These are phyloP conservation scores for Rhodotorula sphaerocarpa DNA, from an alignment of 768 basidiomycete genomes.

Conservation along the genomic window DNA sequence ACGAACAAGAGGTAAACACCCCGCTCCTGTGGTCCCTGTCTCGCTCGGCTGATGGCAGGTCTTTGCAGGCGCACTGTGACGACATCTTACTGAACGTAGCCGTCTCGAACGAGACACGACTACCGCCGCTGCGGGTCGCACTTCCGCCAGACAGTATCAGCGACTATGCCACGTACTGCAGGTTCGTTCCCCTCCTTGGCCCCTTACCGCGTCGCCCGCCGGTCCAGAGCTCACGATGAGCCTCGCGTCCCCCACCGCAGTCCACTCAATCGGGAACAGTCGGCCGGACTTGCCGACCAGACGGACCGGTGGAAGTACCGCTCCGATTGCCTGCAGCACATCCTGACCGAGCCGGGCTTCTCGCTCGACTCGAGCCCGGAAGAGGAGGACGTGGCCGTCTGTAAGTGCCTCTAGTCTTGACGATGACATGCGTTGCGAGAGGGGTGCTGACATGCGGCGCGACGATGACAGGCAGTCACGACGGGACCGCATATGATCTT, in stretches of 20 bases:
- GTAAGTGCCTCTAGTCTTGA: too few species aligned
- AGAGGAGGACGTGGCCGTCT: too few species aligned
- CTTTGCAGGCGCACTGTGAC: not conserved
- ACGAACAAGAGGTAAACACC: not conserved
- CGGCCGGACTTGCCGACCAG: not conserved
- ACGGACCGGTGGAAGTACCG: not conserved
- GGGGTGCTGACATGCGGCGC: too few species aligned
- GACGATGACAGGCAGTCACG: too few species aligned
- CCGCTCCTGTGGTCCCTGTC: not conserved
- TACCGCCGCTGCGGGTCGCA: not conserved
- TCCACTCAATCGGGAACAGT: not conserved
- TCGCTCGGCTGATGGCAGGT: not conserved
- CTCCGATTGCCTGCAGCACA: not conserved
- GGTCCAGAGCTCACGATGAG: too few species aligned
- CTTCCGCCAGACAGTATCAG: not conserved
- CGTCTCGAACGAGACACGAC: not conserved
- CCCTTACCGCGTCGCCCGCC: too few species aligned
- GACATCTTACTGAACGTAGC: slow-evolving; percentile 1
- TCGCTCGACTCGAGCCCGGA: not conserved
- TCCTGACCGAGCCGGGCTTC: not conserved
- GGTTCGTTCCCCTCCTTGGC: too few species aligned
- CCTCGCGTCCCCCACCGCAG: too few species aligned
- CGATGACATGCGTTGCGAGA: too few species aligned
- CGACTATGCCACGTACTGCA: not conserved
- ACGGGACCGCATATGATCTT: too few species aligned